Conservation (phyloP, 1,284 basidiomycete genomes). For the Vanrija sp. region DNA sequence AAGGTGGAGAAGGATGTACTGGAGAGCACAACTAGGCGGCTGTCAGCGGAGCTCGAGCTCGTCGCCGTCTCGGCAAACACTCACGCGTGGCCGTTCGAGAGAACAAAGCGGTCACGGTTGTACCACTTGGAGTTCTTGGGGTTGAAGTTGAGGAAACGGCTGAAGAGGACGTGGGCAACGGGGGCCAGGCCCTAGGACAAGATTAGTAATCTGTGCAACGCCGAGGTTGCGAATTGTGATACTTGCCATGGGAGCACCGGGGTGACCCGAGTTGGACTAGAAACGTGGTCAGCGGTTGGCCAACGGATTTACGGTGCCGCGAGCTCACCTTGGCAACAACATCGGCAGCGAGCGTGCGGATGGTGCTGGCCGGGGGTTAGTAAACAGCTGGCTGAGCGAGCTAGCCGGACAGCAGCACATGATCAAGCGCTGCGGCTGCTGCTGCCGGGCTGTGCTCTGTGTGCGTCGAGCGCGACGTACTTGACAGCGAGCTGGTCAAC, state of each 20-base stretch:
- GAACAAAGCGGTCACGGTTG: conserved; percentile 67
- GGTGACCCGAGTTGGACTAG: conserved; percentile 89
- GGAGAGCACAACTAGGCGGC: conserved; percentile 62
- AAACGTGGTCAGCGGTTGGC: conserved; percentile 14
- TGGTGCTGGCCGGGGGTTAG: conserved; percentile 37
- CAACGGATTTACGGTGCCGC: conserved; percentile 60
- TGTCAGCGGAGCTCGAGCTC: background rate
- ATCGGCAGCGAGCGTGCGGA: conserved; percentile 52
- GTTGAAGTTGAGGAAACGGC: conserved; percentile 76
- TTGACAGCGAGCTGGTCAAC: conserved; percentile 55
- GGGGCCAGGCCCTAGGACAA: conserved; percentile 67
- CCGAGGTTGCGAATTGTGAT: background rate
- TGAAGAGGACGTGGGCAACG: conserved; percentile 79
- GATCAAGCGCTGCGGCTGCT: background rate
- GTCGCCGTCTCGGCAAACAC: conserved; percentile 28
- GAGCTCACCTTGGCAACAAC: conserved; percentile 51
- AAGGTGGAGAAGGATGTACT: conserved; percentile 52
- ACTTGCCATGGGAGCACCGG: conserved; percentile 77
- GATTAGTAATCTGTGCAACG: conserved; percentile 7
- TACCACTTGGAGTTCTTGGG: conserved; percentile 86
- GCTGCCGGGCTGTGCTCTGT: background rate
- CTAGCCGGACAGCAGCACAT: background rate
- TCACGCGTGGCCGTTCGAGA: conserved; percentile 52
- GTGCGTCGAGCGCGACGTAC: conserved; percentile 13
- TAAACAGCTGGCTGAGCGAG: background rate